A percentile compares a stretch with the other conserved stretches of the same genome.
Evolutionary conservation across 2,329 filamentous ascomycete species (phyloP).

Genomic region (Cryphonectria japonica): DNA sequence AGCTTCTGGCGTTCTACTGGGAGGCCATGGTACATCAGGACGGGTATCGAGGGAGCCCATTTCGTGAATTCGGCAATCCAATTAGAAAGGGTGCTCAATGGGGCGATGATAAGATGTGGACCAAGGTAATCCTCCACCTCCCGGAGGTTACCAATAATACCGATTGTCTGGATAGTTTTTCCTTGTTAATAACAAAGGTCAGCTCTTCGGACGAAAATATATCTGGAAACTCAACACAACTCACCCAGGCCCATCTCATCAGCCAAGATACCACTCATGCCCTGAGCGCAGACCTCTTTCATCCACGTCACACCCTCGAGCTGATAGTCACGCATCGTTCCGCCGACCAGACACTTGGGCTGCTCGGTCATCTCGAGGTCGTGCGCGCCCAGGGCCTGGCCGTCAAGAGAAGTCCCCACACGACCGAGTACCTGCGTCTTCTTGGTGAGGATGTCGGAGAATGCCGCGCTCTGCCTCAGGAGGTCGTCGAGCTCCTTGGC

Average conservation of each 20-base stretch:
- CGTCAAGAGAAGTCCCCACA: constrained; percentile 63
- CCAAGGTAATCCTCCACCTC: constrained; percentile 84
- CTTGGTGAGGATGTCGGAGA: constrained; percentile 65
- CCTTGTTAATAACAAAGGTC: constrained; percentile 47
- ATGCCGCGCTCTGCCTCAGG: constrained; percentile 61
- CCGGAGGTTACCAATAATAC: constrained; percentile 81
- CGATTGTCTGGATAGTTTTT: constrained; percentile 91
- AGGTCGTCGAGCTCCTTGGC: constrained; percentile 63
- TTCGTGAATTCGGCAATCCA: constrained; percentile 93
- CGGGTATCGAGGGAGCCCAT: constrained; percentile 88
- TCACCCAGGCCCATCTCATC: constrained; percentile 88
- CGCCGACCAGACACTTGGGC: constrained; percentile 77
- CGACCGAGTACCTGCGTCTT: constrained; percentile 66
- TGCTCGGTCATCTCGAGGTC: constrained; percentile 82
- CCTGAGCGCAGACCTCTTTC: constrained; percentile 78
- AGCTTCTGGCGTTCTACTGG: constrained; percentile 77
- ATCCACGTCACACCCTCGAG: constrained; percentile 95
- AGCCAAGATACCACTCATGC: constrained; percentile 86
- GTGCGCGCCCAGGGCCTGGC: constrained; percentile 63
- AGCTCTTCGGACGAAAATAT: constrained; percentile 11
- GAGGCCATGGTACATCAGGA: constrained; percentile 87
- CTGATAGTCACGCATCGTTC: constrained; percentile 92
- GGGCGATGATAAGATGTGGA: constrained; percentile 88
- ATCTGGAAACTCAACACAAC: constrained; percentile 27
- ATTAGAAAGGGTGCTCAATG: constrained; percentile 88